Conservation (phyloP, 306 rosid species). For the Potentilla sterilis region DNA sequence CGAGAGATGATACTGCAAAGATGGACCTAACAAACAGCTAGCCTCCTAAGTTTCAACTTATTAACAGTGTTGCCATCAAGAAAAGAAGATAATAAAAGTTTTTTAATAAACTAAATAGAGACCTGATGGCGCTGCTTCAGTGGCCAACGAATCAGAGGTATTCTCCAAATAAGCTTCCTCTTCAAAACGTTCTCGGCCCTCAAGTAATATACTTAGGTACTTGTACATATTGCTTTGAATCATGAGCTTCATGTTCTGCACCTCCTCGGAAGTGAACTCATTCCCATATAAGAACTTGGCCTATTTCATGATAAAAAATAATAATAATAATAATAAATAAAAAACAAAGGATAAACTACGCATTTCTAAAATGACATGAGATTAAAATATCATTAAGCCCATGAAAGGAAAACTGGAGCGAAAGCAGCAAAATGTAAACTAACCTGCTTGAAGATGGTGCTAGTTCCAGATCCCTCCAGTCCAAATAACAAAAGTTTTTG, state of each 20-base stretch:
- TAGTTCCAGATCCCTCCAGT: slow-evolving; percentile 83
- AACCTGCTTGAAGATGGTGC: slow-evolving; percentile 89
- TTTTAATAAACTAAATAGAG: slow-evolving; percentile 12
- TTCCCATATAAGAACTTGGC: slow-evolving; percentile 74
- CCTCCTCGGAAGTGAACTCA: slow-evolving; percentile 67
- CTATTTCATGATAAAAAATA: slow-evolving; percentile 38
- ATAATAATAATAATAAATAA: no score
- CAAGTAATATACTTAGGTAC: slow-evolving; percentile 81
- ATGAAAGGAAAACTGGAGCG: not conserved
- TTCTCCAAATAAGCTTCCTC: slow-evolving; percentile 62
- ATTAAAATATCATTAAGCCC: slow-evolving; percentile 1
- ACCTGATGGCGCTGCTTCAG: slow-evolving; percentile 48
- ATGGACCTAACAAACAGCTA: not conserved
- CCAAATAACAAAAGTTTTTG: slow-evolving; percentile 88
- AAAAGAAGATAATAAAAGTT: slow-evolving; percentile 15
- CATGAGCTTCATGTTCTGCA: slow-evolving; percentile 75
- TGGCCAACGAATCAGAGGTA: slow-evolving; percentile 27
- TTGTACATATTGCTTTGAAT: slow-evolving; percentile 91
- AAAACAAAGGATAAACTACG: slow-evolving; percentile 16
- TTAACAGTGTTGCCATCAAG: not conserved
- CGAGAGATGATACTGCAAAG: not conserved
- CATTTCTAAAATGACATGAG: not conserved
- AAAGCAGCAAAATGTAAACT: slow-evolving; percentile 21
- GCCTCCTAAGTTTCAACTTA: not conserved
- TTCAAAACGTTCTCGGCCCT: slow-evolving; percentile 89